Conservation (phyloP, 148 eudicot genomes). For the Oxyria digyna region DNA sequence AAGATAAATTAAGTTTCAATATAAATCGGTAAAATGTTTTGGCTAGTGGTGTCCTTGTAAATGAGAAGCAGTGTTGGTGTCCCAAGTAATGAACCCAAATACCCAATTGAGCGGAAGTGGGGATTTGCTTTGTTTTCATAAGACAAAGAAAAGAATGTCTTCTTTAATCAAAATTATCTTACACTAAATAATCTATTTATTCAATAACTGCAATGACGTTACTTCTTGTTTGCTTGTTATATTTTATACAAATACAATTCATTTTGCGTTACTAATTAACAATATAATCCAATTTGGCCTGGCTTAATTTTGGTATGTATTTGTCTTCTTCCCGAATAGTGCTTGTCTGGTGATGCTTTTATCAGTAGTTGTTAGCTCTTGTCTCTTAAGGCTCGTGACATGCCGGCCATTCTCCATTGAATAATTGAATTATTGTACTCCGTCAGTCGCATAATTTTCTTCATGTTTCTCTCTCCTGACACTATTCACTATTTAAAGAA, state of each 20-base stretch:
- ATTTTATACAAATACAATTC: not conserved
- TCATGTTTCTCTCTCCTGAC: too few relatives aligned
- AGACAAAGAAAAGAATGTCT: not conserved
- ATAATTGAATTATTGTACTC: too few relatives aligned
- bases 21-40: not conserved
- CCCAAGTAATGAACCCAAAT: not conserved
- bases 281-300: not conserved
- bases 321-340: not conserved
- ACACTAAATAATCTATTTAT: not conserved
- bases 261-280: not conserved
- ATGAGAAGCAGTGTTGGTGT: conserved; percentile 4
- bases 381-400: conserved; percentile 7
- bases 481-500: too few relatives aligned
- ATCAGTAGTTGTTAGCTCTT: conserved; percentile 13
- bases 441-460: too few relatives aligned
- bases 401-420: not conserved
- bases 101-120: conserved; percentile 2
- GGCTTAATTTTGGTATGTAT: not conserved
- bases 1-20: not conserved
- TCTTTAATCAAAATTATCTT: not conserved
- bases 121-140: not conserved
- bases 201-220: not conserved
- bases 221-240: not conserved
- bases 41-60: not conserved
- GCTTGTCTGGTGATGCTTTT: not conserved